These are phyloP conservation scores for Plantago elongata DNA, from an alignment of 257 asterid genomes.

Conservation along the genomic window DNA sequence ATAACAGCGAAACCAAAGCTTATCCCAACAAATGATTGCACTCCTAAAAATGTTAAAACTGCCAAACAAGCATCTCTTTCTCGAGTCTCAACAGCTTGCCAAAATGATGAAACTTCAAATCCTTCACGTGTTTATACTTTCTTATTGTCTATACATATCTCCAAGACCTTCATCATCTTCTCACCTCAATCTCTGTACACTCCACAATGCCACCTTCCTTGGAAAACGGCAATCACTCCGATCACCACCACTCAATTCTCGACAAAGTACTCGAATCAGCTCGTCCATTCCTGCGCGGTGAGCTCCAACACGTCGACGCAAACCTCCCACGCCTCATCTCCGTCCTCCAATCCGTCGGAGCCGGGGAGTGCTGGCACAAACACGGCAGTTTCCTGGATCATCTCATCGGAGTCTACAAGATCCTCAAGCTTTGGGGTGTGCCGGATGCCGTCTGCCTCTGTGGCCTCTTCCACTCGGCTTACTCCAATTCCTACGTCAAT, in stretches of 20 bases:
- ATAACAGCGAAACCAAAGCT: too few species aligned
- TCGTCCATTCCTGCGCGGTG: constrained; percentile 78
- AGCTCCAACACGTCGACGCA: constrained; percentile 46
- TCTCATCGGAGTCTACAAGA: constrained; percentile 59
- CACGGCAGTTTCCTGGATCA: constrained; percentile 48
- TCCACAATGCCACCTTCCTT: too few species aligned
- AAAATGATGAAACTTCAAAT: too few species aligned
- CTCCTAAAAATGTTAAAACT: too few species aligned
- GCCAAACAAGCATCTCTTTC: too few species aligned
- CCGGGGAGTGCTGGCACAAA: constrained; percentile 96
- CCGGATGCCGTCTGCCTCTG: constrained; percentile 73
- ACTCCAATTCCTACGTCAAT: constrained; percentile 83
- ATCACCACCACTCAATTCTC: neutral
- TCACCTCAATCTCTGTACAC: too few species aligned
- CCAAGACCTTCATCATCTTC: too few species aligned
- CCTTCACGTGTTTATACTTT: too few species aligned
- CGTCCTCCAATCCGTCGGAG: constrained; percentile 63
- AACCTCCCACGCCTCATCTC: constrained; percentile 59
- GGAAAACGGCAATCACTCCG: constrained; percentile 38
- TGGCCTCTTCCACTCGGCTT: constrained; percentile 91
- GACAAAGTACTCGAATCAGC: constrained; percentile 30
- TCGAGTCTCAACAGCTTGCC: too few species aligned
- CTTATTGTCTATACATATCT: too few species aligned
- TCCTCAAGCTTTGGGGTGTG: constrained; percentile 75
- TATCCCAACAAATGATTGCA: too few species aligned